Evolutionary conservation across 208 protist genomes (phyloP), one percentile per base, ranked within the genome.

Genomic region (Trypanosoma rangeli): DNA sequence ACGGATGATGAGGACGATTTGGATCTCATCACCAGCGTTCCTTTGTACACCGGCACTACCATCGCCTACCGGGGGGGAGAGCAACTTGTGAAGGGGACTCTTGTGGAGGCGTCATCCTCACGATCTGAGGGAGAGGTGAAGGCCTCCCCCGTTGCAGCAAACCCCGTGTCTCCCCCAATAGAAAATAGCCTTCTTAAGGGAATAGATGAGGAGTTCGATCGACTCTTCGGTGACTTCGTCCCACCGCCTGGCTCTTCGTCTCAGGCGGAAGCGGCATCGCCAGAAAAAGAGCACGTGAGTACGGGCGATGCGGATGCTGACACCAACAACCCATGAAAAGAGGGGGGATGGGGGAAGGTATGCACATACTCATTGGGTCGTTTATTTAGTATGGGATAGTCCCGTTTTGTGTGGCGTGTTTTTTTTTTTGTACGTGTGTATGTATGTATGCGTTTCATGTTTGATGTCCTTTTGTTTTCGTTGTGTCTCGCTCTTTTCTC

Each of bases 141-240:
- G 24, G 24, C 28, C 26, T n/a, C 39, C 24, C 50, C 42, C 39
- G 28, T 58, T 0, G 29, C 56, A 28, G 18, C 39, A 8, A n/a
- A 18, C 66, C 13, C 42, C 67, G 18, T 4, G n/a, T 13, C 5
- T 46, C 3, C 66, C 53, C 28, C 35, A 12, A 9, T 52, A 29
- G 24, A n/a, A 1, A 64, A 61, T 29, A 39, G 75, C 29, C 64
- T 73, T 15, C 39, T 50, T 49, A 59, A 49, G 29, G 64, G 78
- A 61, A 87, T 90, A 55, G 86, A 94, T 64, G 80, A 74, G 50
- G 80, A 92, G 78, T 90, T 94, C 49, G 83, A 91, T n/a, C 76
- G 89, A 54, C 70, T 94, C 2, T 91, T 94, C 68, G 85, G 87
- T 15, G 76, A 76, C 37, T 29, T 33, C 39, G 33, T 22, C 15